phyloP scores from a whole-genome alignment of 805 yeast genomes.

The Kodamaea hsintzibuensis region DNA sequence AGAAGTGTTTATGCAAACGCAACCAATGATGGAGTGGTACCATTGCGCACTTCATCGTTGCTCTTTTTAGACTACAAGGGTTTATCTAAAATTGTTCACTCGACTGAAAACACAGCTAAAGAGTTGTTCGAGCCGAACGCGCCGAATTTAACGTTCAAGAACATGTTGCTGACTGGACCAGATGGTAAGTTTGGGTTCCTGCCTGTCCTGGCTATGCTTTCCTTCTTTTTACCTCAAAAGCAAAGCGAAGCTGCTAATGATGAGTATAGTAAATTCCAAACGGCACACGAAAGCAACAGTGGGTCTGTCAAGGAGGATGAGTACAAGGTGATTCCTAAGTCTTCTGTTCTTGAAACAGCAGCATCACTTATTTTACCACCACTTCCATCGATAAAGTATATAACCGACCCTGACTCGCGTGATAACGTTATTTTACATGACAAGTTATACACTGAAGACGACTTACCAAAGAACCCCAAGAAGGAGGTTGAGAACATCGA shows the following conservation, averaged over 20 bases:
- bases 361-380: slow-evolving; percentile 79
- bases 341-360: slow-evolving; percentile 79
- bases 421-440: slow-evolving; percentile 79
- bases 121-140: slow-evolving; percentile 1
- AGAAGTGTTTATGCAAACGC: slow-evolving; percentile 89
- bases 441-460: slow-evolving; percentile 63
- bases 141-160: slow-evolving; percentile 1
- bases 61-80: slow-evolving; percentile 86
- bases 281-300: slow-evolving; percentile 9
- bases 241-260: slow-evolving; percentile 29
- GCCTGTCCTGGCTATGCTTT: slow-evolving; percentile 38
- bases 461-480: slow-evolving; percentile 48
- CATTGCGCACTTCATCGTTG: slow-evolving; percentile 84
- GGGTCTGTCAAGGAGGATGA: slow-evolving; percentile 14
- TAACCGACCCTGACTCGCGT: slow-evolving; percentile 66
- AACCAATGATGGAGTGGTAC: slow-evolving; percentile 93
- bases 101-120: slow-evolving; percentile 9
- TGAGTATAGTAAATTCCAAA: slow-evolving; percentile 15
- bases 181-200: slow-evolving; percentile 19
- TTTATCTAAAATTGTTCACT: slow-evolving; percentile 19
- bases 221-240: slow-evolving; percentile 45
- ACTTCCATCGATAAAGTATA: slow-evolving; percentile 64
- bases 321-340: slow-evolving; percentile 51
- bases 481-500: not conserved
- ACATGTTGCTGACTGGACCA: slow-evolving; percentile 12